Percentiles rank a stretch among this genome's conserved stretches.
These are phyloP conservation scores for Trypanosoma melophagium DNA, from an alignment of 208 protist genomes.

Conservation along the genomic window DNA sequence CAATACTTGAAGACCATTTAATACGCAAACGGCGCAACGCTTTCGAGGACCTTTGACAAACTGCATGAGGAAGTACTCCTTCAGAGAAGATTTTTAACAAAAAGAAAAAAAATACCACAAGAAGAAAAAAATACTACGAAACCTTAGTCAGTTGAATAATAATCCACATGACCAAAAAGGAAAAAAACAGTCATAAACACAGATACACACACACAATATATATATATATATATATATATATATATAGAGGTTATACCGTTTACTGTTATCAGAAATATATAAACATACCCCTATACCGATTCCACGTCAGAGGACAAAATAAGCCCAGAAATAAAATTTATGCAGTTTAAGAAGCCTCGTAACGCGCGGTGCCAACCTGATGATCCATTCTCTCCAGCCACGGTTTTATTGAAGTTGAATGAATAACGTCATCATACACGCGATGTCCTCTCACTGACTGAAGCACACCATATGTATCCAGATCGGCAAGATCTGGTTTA, in stretches of 20 bases:
- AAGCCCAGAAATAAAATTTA: too few species aligned
- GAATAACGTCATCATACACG: slow-evolving; percentile 81
- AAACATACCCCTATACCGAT: too few species aligned
- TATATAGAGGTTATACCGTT: too few species aligned
- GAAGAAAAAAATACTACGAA: not conserved
- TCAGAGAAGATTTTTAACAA: not conserved
- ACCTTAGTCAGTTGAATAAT: not conserved
- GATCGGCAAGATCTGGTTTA: slow-evolving; percentile 82
- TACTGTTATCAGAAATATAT: too few species aligned
- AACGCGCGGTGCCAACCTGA: slow-evolving; percentile 21
- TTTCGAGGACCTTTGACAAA: slow-evolving; percentile 27
- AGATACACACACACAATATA: not conserved
- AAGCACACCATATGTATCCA: slow-evolving; percentile 89
- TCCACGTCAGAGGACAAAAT: too few species aligned
- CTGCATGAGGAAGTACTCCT: slow-evolving; percentile 14
- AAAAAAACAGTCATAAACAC: too few species aligned
- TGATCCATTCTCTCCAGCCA: slow-evolving; percentile 73
- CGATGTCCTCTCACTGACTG: slow-evolving; percentile 83
- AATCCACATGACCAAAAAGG: too few species aligned
- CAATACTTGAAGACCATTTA: slow-evolving; percentile 47
- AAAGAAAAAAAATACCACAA: slow-evolving; percentile 5
- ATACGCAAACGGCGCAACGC: slow-evolving; percentile 57
- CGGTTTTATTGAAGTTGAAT: slow-evolving; percentile 48
- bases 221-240: slow-evolving; percentile 6
- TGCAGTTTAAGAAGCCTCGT: too few species aligned